Evolutionary conservation across 2,329 filamentous ascomycete genomes (phyloP), one percentile per base, ranked within the genome.

Genomic region (Dactylellina haptotyla): DNA sequence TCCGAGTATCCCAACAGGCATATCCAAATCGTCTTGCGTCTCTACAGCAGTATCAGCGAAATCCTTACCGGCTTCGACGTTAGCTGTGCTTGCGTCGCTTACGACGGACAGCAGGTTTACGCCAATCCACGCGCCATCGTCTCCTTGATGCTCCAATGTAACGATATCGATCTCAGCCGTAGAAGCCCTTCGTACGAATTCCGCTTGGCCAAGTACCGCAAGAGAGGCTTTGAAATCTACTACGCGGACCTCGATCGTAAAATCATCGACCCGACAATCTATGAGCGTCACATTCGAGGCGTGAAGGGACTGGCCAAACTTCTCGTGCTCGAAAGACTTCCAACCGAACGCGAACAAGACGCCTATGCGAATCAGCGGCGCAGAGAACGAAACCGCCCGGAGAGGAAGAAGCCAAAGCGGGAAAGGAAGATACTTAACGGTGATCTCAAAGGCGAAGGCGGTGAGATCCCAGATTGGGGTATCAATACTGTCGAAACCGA

Each of bases 161-260:
- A 96, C 77, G 88, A 88, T 2, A 85, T 96, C 71, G 92, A 96
- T 78, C 84, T 96, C 28, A 88, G 87, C 4, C 86, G 92, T n/a
- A 87, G 92, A 41, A 94, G 90, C n/a, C 91, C 92, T 0, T 95
- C 91, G 0, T 96, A 96, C 76, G 92, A 96, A 79, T 95, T 92
- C 76, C 88, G 92, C 8, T 84, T 96, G 12, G 91, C 90, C 10
- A 96, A 96, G 80, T 94, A 96, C 80, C 90, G 90, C 10, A 90
- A 90, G 78, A 85, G 92, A 41, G 91, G 91, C 12, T 96, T 96
- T 76, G 92, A 96, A 80, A 87, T 94, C 0, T 90, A 91, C 79
- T 96, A 90, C 88, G 85, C 89, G 0, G 84, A 87, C 8, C 83
- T 96, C 9, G 89, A 95, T 75, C 87, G 91, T 18, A 86, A 86